These are phyloP conservation scores for Ottelia alismoides DNA, from an alignment of 106 monocot species.

Conservation along the genomic window DNA sequence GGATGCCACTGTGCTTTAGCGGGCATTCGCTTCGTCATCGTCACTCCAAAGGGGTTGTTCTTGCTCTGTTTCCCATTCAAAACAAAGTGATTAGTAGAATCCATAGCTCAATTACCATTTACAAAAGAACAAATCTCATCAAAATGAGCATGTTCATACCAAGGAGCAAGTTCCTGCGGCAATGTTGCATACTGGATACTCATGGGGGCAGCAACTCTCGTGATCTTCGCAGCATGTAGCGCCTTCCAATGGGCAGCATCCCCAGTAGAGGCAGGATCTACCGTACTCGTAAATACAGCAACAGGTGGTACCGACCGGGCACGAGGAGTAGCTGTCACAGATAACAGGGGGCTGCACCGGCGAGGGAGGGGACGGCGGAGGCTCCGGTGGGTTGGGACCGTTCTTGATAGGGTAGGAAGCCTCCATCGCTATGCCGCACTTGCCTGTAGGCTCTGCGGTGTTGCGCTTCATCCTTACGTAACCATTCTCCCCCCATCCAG, in stretches of 20 bases:
- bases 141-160: not conserved
- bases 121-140: too few relatives aligned
- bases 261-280: constrained; percentile 44
- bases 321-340: constrained; percentile 10
- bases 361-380: constrained; percentile 28
- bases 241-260: constrained; percentile 16
- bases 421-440: constrained; percentile 12
- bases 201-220: constrained; percentile 11
- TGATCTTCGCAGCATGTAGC: constrained; percentile 12
- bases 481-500: constrained; percentile 4
- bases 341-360: constrained; percentile 5
- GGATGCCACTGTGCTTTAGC: too few relatives aligned
- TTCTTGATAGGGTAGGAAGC: constrained; percentile 6
- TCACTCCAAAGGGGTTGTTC: too few relatives aligned
- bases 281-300: constrained; percentile 33
- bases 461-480: constrained; percentile 5
- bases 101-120: too few relatives aligned
- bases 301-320: constrained; percentile 7
- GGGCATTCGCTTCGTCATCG: too few relatives aligned
- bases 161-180: constrained; percentile 2
- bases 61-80: too few relatives aligned
- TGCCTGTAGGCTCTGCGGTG: not conserved
- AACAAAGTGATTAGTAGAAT: too few relatives aligned
- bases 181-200: constrained; percentile 8
- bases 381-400: not conserved